Base-by-base conservation (phyloP, 257 asterid genomes). In the Solanum verrucosum region DNA sequence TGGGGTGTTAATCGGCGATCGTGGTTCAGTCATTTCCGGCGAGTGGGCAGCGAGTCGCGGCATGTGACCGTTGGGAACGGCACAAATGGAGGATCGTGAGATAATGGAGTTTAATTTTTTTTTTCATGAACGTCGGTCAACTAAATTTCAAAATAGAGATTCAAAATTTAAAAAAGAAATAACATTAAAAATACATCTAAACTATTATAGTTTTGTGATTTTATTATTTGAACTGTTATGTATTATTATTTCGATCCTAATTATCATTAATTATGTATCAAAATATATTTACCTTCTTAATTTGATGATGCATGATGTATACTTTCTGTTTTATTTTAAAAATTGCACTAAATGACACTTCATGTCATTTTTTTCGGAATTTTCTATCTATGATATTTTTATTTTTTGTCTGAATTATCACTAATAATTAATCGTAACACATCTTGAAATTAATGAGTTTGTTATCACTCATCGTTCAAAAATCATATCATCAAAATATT, bases 11-110 rank as follows among this genome's bases (percentile, higher is more conserved):
- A 88, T 38, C 82, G 93, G 89, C 63, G 95, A 90, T 88, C 83
- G 90, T 73, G 95, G 88, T 79, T 87, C 90, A 87, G 79, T 67
- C 98, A 93, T 94, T 91, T 89, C 73, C 89, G 87, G 37, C 52
- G 91, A 85, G 90, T 71, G 44, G 74, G 73, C 84, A 34, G 89
- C 91, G 89, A 86, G 89, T 89, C 75, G 86, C 83, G 87, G 90
- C 85, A 59, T 49, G 87, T 87, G 87, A 90, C 93, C 93, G 93
- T 92, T 89, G 87, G 84, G 25, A 79, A 56, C 86, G 92, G 86
- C 89, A 79, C 70, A 27, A 87, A 42, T 49, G 34, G 7, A 29
- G 85, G 63, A n/a, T 77, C 34, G n/a, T n/a, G 27, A 60, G 60
- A 16, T 68, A 9, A 75, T 10, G 71, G 71, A 4, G 31, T 65